phyloP scores from a whole-genome alignment of 805 yeast species.

The Ogataea nonfermentans region DNA sequence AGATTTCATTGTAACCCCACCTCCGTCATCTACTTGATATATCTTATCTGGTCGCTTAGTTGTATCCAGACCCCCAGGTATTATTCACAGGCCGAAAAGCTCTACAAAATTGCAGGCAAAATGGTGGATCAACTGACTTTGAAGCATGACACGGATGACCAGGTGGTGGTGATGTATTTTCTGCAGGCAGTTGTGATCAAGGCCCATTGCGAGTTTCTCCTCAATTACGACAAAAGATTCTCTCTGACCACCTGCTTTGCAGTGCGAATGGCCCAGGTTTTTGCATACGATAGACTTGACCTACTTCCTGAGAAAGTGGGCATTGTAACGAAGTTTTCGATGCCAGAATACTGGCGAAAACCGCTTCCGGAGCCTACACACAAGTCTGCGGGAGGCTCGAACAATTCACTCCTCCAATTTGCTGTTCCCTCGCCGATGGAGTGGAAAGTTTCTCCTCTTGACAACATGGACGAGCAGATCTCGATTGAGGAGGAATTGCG shows the following conservation, averaged over 20 bases:
- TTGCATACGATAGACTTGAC: constrained; percentile 33
- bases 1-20: constrained; percentile 21
- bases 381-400: background rate
- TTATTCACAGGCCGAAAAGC: constrained; percentile 14
- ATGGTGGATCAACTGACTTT: constrained; percentile 23
- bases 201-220: constrained; percentile 26
- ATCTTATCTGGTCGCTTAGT: constrained; percentile 26
- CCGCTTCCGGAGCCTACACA: background rate
- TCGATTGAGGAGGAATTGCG: constrained; percentile 31
- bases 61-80: constrained; percentile 21
- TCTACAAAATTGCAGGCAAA: constrained; percentile 21
- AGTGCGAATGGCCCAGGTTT: constrained; percentile 30
- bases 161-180: constrained; percentile 24
- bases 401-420: background rate
- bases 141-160: constrained; percentile 11
- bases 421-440: background rate
- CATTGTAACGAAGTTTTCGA: too few relatives aligned
- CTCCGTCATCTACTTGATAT: constrained; percentile 20
- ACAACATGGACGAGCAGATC: constrained; percentile 26
- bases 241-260: constrained; percentile 29
- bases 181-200: constrained; percentile 28
- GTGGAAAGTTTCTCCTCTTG: constrained; percentile 13
- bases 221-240: constrained; percentile 28
- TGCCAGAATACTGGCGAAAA: background rate
- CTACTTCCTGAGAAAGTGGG: too few relatives aligned